phyloP scores from a whole-genome alignment of 2,329 filamentous ascomycete species.

The Aspergillus sp. region DNA sequence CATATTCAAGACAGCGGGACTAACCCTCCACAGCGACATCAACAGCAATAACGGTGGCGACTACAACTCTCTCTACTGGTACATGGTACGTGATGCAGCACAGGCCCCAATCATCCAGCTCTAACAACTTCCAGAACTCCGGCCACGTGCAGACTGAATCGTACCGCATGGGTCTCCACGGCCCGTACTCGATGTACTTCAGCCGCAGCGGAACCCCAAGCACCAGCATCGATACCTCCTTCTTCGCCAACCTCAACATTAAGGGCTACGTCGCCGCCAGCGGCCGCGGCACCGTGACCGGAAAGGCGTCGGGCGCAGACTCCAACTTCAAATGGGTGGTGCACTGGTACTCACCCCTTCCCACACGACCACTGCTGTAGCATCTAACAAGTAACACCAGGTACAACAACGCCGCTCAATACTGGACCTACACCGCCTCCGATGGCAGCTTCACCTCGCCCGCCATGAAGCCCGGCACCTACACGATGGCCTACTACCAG shows the following conservation, averaged over 20 bases:
- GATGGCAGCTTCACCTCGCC: conserved; percentile 61
- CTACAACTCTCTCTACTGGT: conserved; percentile 61
- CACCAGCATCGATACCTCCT: conserved; percentile 53
- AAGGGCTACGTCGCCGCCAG: conserved; percentile 57
- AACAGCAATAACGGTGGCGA: conserved; percentile 62
- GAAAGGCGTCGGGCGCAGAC: conserved; percentile 58
- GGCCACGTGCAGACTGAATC: conserved; percentile 61
- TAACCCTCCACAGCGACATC: conserved; percentile 50
- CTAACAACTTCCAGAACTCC: conserved; percentile 49
- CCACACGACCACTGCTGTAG: not conserved
- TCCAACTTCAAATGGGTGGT: conserved; percentile 56
- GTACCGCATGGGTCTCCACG: conserved; percentile 62
- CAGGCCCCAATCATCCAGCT: not conserved
- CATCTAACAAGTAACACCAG: conserved; percentile 5
- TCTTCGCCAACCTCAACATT: conserved; percentile 58
- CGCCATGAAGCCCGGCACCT: conserved; percentile 65
- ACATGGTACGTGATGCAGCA: conserved; percentile 47
- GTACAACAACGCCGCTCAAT: conserved; percentile 61
- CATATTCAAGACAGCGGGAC: not conserved
- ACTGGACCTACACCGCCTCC: conserved; percentile 59
- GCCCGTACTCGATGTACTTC: conserved; percentile 63
- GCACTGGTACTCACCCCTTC: conserved; percentile 50
- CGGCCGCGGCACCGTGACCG: conserved; percentile 58
- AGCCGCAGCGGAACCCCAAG: conserved; percentile 56
- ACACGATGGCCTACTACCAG: conserved; percentile 66